These are phyloP conservation scores for Rhodamnia argentea DNA, from an alignment of 345 rosid species.

Conservation along the genomic window DNA sequence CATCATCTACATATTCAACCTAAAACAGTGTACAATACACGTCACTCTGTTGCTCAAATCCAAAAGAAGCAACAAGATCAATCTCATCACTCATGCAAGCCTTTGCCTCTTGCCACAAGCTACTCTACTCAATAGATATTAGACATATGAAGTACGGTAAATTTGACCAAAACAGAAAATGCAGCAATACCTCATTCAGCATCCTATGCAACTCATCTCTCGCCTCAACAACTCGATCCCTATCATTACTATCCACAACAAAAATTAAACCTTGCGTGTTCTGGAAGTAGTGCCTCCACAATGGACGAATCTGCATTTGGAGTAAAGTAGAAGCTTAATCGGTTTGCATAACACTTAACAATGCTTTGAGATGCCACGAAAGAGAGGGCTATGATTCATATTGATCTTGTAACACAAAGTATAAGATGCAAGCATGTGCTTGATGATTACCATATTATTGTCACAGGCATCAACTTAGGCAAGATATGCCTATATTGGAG, in stretches of 20 bases:
- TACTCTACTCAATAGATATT: neutral
- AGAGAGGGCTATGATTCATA: neutral
- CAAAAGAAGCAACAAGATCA: neutral
- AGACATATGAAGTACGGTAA: neutral
- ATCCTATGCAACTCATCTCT: conserved; percentile 69
- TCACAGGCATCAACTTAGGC: neutral
- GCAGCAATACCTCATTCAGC: conserved; percentile 47
- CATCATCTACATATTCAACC: neutral
- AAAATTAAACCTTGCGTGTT: conserved; percentile 75
- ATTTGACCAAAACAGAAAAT: neutral
- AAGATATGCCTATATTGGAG: neutral
- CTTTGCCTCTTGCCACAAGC: neutral
- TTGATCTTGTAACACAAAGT: neutral
- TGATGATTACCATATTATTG: neutral
- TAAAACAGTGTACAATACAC: neutral
- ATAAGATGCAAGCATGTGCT: neutral
- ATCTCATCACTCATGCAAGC: neutral
- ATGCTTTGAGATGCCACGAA: neutral
- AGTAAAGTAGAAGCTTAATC: neutral
- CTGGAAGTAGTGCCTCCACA: conserved; percentile 84
- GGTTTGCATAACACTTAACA: neutral
- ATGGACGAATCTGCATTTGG: conserved; percentile 48
- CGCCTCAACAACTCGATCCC: conserved; percentile 70
- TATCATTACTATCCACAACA: conserved; percentile 71
- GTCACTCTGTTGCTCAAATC: neutral